Evolutionary conservation across 306 rosid genomes (phyloP).

Genomic region (Glycine latifolia): DNA sequence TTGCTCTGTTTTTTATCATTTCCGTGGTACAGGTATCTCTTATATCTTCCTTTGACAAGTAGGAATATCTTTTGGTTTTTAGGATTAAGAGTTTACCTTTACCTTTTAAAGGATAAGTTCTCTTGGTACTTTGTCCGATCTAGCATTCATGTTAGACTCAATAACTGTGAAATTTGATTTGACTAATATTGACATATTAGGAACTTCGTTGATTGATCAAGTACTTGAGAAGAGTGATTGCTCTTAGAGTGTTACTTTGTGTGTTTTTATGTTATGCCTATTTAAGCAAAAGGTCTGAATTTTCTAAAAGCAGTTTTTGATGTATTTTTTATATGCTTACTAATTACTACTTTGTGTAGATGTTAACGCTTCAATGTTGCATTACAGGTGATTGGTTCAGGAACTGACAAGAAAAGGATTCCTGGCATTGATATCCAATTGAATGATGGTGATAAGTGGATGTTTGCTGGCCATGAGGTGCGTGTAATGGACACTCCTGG

Average conservation of each 20-base stretch:
- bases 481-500: constrained; percentile 89
- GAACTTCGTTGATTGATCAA: constrained; percentile 15
- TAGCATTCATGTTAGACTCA: not conserved
- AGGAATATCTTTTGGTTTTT: constrained; percentile 1
- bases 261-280: constrained; percentile 8
- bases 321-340: constrained; percentile 19
- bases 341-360: constrained; percentile 21
- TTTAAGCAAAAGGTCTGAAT: not conserved
- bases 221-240: constrained; percentile 21
- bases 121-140: not conserved
- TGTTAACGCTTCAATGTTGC: constrained; percentile 25
- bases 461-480: constrained; percentile 99
- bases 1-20: constrained; percentile 24
- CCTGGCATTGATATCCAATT: constrained; percentile 85
- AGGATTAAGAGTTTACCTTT: not conserved
- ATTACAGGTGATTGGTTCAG: constrained; percentile 87
- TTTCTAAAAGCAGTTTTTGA: constrained; percentile 21
- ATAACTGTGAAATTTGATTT: not conserved
- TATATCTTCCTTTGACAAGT: not conserved
- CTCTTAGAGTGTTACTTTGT: not conserved
- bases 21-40: not conserved
- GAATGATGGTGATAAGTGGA: constrained; percentile 95
- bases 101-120: not conserved
- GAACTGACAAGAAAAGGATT: constrained; percentile 72
- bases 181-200: not conserved